These are phyloP conservation scores for Colletotrichum theobromicola DNA, from an alignment of 2,329 filamentous ascomycete species.

Conservation along the genomic window DNA sequence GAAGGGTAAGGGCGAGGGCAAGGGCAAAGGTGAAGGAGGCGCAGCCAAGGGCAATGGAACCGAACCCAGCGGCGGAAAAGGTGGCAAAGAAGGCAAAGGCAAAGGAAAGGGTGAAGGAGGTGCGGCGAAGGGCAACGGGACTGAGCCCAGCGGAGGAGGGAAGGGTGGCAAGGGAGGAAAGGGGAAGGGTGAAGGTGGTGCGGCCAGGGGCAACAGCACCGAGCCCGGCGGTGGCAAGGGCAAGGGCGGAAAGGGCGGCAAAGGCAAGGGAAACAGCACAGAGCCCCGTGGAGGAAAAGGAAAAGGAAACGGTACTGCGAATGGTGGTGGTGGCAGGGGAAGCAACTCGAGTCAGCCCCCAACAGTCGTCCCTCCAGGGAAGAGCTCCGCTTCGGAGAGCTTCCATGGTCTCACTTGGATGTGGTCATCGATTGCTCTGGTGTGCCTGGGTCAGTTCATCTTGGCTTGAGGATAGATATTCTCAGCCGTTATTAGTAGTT, in stretches of 20 bases:
- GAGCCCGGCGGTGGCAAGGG: not conserved
- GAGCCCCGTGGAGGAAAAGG: not conserved
- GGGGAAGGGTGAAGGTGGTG: not conserved
- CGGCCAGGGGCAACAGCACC: not conserved
- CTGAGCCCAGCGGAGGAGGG: not conserved
- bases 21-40: not conserved
- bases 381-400: not conserved
- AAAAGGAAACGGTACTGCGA: not conserved
- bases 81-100: not conserved
- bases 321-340: not conserved
- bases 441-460: slow-evolving; percentile 4
- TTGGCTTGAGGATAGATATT: not conserved
- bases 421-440: not conserved
- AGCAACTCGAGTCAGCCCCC: not conserved
- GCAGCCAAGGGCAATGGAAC: not conserved
- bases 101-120: not conserved
- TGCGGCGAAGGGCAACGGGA: not conserved
- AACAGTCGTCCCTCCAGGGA: not conserved
- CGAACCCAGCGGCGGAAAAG: not conserved
- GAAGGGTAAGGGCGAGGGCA: not conserved
- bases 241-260: not conserved
- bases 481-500: not conserved
- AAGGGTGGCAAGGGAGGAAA: not conserved
- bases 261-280: not conserved
- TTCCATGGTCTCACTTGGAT: not conserved